Evolutionary conservation across 78 protist species (phyloP).

Genomic region (slime mould (Dictyostelium discoideum)): DNA sequence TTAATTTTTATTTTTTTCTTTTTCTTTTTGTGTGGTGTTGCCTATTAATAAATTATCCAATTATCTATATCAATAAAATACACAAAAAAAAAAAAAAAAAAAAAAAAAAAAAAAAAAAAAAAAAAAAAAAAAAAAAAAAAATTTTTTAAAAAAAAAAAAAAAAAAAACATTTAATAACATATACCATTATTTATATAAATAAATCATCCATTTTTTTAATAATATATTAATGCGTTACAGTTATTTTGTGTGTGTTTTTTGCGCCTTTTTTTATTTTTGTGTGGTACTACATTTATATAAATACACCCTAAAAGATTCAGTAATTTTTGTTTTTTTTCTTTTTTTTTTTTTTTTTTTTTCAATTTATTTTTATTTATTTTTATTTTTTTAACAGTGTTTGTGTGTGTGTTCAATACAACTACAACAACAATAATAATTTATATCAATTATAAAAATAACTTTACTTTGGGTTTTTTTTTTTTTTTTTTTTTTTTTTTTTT

Average conservation of each 20-base stretch:
- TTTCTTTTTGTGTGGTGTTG: background rate
- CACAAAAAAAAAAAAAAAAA: background rate
- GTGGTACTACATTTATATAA: background rate
- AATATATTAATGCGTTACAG: background rate
- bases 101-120: background rate
- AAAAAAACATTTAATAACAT: background rate
- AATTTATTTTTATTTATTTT: background rate
- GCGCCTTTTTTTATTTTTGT: background rate
- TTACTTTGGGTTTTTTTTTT: too few species aligned
- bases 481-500: background rate
- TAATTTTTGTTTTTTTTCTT: background rate
- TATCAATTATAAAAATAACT: background rate
- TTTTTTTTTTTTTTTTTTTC: background rate
- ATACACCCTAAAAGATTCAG: background rate
- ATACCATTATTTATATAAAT: background rate
- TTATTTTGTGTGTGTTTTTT: background rate
- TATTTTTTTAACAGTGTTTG: background rate
- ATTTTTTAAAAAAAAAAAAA: background rate
- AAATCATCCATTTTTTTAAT: background rate
- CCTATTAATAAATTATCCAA: background rate
- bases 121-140: background rate
- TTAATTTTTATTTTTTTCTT: too few species aligned
- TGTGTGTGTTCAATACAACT: background rate
- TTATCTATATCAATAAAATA: background rate
- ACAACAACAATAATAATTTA: conserved; percentile 9